A percentile compares a stretch with the other conserved stretches of the same genome.
Conservation (phyloP, 2,329 filamentous ascomycete species). For the Alternaria alternata region DNA sequence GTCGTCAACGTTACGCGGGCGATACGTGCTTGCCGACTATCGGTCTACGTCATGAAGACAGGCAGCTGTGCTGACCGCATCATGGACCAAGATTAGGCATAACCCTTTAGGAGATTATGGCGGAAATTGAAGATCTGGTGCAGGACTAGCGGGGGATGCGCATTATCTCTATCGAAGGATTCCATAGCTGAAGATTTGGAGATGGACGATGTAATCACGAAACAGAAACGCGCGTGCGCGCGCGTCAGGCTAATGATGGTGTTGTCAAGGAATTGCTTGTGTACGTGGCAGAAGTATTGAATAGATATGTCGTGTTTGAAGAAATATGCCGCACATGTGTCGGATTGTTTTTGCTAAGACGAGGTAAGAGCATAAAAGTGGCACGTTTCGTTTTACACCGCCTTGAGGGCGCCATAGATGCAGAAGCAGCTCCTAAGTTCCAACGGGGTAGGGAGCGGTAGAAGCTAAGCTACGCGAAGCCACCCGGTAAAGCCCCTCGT, state of each 20-base stretch:
- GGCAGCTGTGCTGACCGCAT: slow-evolving; percentile 3
- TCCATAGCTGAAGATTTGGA: neutral
- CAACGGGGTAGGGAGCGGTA: slow-evolving; percentile 6
- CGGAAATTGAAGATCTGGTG: slow-evolving; percentile 12
- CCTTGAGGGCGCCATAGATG: neutral
- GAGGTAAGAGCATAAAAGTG: slow-evolving; percentile 4
- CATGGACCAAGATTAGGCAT: slow-evolving; percentile 7
- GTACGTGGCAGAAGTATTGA: neutral
- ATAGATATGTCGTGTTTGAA: neutral
- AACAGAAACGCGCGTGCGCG: neutral
- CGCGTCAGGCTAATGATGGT: neutral
- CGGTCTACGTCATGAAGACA: slow-evolving; percentile 12
- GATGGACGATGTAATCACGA: neutral
- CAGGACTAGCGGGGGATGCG: slow-evolving; percentile 6
- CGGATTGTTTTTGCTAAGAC: slow-evolving; percentile 3
- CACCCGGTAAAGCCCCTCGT: slow-evolving; percentile 21
- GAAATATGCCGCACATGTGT: slow-evolving; percentile 1
- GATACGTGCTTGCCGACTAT: slow-evolving; percentile 3
- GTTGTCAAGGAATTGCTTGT: neutral
- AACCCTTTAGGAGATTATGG: slow-evolving; percentile 5
- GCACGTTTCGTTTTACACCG: slow-evolving; percentile 12
- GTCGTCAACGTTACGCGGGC: neutral
- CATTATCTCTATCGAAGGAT: slow-evolving; percentile 6
- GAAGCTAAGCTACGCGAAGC: slow-evolving; percentile 14
- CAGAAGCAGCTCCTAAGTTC: slow-evolving; percentile 1